Evolutionary conservation across 495 filamentous ascomycete genomes (phyloP).

Genomic region (Penicillium samsonianum): DNA sequence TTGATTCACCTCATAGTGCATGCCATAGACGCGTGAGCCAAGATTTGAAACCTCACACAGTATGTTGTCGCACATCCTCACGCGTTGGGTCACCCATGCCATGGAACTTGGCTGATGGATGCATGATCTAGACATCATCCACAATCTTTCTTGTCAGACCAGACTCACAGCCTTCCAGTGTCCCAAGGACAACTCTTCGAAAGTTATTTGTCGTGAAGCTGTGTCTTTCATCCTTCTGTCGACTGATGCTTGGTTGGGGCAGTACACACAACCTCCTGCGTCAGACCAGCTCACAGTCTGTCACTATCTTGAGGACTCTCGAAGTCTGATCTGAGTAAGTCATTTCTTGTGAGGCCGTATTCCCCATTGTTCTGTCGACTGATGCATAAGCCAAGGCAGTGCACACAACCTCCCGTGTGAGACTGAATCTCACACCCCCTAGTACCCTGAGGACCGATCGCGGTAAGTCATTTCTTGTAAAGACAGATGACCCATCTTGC

Average conservation of each 20-base stretch:
- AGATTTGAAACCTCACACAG: background rate
- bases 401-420: background rate
- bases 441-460: background rate
- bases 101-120: background rate
- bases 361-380: background rate
- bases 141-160: too few relatives aligned
- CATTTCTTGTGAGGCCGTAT: background rate
- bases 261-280: too few relatives aligned
- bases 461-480: background rate
- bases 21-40: background rate
- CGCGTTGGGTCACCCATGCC: background rate
- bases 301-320: background rate
- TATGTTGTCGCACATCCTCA: background rate
- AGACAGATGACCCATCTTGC: too few relatives aligned
- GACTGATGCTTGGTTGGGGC: background rate
- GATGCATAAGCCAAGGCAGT: background rate
- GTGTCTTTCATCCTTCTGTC: background rate
- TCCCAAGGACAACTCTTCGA: too few relatives aligned
- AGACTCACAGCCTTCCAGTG: too few relatives aligned
- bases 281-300: too few relatives aligned
- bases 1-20: background rate
- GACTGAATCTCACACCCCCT: background rate
- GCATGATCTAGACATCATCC: background rate
- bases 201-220: background rate
- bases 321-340: background rate